Percentiles rank a stretch among this genome's conserved stretches.
Evolutionary conservation across 129 eudicot species (phyloP).

Genomic region (Artemisia annua): DNA sequence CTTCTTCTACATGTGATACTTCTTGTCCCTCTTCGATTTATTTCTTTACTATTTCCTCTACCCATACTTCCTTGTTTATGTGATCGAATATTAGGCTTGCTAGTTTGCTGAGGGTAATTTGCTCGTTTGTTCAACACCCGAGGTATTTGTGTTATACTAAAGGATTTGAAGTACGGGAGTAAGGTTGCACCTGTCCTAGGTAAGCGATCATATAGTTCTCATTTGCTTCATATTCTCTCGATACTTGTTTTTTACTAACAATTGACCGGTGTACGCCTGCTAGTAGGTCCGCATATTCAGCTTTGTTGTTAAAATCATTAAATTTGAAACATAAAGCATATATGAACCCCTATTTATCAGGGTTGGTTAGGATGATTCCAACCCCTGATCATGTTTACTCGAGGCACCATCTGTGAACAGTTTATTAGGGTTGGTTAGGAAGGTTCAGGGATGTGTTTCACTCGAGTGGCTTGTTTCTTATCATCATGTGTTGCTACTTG

Average conservation of each 20-base stretch:
- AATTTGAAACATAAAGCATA: background rate
- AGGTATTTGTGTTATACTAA: background rate
- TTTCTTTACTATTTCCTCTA: background rate
- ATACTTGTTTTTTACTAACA: background rate
- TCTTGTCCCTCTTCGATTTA: background rate
- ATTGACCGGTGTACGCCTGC: background rate
- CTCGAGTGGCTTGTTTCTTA: too few species aligned
- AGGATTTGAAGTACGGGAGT: background rate
- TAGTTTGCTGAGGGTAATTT: background rate
- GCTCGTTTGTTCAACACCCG: background rate
- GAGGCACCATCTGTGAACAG: too few species aligned
- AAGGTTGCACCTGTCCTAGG: background rate
- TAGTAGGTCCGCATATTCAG: background rate
- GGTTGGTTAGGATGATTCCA: background rate
- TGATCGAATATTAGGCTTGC: background rate
- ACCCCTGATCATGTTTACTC: background rate
- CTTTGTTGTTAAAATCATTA: background rate
- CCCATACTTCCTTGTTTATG: background rate
- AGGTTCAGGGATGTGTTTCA: too few species aligned
- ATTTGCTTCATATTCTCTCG: background rate
- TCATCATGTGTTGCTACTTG: too few species aligned
- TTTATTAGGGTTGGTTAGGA: too few species aligned
- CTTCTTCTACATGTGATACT: background rate
- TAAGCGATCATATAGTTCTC: background rate
- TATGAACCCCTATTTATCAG: too few species aligned